A percentile compares a stretch with the other conserved stretches of the same genome.
Conservation (phyloP, 2,329 filamentous ascomycete genomes). For the Venturia asperata region DNA sequence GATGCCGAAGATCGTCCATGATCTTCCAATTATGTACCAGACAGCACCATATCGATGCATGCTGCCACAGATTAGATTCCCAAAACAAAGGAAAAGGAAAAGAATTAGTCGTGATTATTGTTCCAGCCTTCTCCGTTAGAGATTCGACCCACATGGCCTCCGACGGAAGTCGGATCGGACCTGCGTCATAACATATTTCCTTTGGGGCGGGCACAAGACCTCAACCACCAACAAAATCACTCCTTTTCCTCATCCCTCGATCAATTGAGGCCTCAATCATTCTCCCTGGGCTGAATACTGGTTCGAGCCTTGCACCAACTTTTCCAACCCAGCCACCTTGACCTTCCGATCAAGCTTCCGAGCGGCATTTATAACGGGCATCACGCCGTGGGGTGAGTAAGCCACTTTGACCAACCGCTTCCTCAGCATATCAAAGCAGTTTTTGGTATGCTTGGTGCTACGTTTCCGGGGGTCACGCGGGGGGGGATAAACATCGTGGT, state of each 20-base stretch:
- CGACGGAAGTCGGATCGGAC: neutral
- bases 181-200: neutral
- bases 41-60: neutral
- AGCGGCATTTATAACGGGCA: conserved; percentile 5
- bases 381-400: conserved; percentile 6
- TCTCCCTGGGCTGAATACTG: neutral
- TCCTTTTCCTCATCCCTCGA: neutral
- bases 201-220: neutral
- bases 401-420: conserved; percentile 14
- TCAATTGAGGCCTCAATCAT: neutral
- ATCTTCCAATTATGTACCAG: neutral
- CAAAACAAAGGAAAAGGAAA: neutral
- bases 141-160: neutral
- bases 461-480: neutral
- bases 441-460: neutral
- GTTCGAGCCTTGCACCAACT: neutral
- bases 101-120: neutral
- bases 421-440: conserved; percentile 14
- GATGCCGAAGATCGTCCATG: neutral
- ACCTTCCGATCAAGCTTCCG: neutral
- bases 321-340: neutral
- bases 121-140: neutral
- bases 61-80: neutral
- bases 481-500: neutral
- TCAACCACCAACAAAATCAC: conserved; percentile 10